Percentiles rank a stretch among this genome's conserved stretches.
Evolutionary conservation across 2,329 filamentous ascomycete species (phyloP).

Genomic region (Penicillium sp.): DNA sequence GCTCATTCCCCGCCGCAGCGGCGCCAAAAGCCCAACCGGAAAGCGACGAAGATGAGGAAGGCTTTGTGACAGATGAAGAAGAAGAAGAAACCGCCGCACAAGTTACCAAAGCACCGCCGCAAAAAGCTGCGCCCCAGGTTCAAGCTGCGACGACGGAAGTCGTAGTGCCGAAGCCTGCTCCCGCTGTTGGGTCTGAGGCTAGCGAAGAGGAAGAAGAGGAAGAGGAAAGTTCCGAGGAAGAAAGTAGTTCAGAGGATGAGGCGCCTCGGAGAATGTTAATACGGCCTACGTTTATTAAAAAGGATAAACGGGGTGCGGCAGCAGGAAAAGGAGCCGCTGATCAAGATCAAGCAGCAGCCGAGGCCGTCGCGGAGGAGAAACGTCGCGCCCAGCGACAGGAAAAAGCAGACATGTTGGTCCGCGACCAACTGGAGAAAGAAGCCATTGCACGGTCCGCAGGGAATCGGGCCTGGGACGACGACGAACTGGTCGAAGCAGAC

Average conservation of each 20-base stretch:
- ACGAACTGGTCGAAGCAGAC: constrained; percentile 58
- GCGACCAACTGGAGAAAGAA: constrained; percentile 81
- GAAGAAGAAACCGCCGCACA: constrained; percentile 34
- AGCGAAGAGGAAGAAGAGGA: constrained; percentile 48
- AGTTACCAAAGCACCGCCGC: constrained; percentile 17
- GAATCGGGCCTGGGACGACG: constrained; percentile 78
- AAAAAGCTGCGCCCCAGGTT: constrained; percentile 14
- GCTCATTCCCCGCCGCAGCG: constrained; percentile 33
- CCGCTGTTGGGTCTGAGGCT: constrained; percentile 26
- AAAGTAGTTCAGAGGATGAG: constrained; percentile 53
- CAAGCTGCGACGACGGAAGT: constrained; percentile 13
- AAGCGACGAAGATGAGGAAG: constrained; percentile 48
- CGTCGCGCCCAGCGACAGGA: constrained; percentile 55
- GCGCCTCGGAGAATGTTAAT: constrained; percentile 52
- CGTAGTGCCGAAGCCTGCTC: constrained; percentile 13
- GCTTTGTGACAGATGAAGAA: constrained; percentile 55
- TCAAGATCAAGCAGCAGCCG: constrained; percentile 13
- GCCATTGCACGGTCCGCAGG: constrained; percentile 66
- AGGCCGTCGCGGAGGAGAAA: constrained; percentile 38
- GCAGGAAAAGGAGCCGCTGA: constrained; percentile 20
- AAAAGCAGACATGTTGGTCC: constrained; percentile 70
- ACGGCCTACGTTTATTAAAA: constrained; percentile 63
- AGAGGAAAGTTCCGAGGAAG: constrained; percentile 51
- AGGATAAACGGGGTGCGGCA: constrained; percentile 50
- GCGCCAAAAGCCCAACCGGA: constrained; percentile 28